phyloP scores from a whole-genome alignment of 192 early-diverging fungal species.

The Geranomyces variabilis region DNA sequence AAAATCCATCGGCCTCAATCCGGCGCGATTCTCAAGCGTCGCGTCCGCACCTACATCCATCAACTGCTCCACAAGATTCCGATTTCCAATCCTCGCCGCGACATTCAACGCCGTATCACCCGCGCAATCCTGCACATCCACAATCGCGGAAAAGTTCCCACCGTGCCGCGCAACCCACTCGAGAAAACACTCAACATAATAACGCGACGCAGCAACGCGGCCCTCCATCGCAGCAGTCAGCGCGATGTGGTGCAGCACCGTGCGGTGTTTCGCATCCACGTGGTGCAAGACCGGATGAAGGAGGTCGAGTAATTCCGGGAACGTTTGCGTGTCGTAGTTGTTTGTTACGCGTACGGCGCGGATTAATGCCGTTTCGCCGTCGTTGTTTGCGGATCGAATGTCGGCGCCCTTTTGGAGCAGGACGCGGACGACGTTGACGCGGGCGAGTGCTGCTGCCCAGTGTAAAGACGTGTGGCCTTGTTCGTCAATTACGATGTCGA shows the following conservation, averaged over 20 bases:
- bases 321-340: conserved; percentile 82
- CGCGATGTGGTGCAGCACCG: conserved; percentile 90
- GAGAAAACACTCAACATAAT: conserved; percentile 89
- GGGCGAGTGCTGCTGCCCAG: conserved; percentile 91
- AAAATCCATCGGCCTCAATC: conserved; percentile 68
- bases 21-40: conserved; percentile 72
- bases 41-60: conserved; percentile 74
- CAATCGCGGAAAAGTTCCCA: conserved; percentile 47
- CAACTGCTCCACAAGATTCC: conserved; percentile 74
- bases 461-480: conserved; percentile 94
- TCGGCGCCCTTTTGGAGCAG: conserved; percentile 79
- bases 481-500: conserved; percentile 88
- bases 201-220: conserved; percentile 72
- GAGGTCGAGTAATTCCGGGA: conserved; percentile 71
- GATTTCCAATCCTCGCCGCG: conserved; percentile 77
- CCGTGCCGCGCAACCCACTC: conserved; percentile 60
- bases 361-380: conserved; percentile 87
- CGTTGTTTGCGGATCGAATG: conserved; percentile 68
- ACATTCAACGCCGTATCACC: conserved; percentile 88
- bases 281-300: conserved; percentile 75
- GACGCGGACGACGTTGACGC: conserved; percentile 73
- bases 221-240: conserved; percentile 70
- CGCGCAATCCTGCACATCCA: conserved; percentile 70
- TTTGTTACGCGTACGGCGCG: conserved; percentile 86
- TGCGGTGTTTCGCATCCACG: conserved; percentile 79